Base-by-base conservation (phyloP, 2,329 filamentous ascomycete genomes). In the Lasiodiplodia theobromae region DNA sequence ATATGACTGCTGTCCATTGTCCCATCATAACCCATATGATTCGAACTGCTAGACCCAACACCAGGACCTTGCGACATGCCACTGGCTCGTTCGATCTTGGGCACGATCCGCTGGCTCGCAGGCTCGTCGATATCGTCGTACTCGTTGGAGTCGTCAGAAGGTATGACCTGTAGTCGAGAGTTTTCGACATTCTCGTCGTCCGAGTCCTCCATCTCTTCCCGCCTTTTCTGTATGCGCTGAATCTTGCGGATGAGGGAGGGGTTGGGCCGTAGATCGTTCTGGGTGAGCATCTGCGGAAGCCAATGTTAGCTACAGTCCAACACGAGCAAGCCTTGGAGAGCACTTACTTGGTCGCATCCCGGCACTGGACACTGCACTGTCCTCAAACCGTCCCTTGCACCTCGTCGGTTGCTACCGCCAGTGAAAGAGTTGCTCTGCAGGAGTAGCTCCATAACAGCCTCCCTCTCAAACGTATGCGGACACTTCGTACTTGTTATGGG, bases 381-480 rank as follows among this genome's bases (percentile, higher is more conserved):
- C 12, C 37, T 44, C 5, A 52, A 56, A 70, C 73, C 56, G 74
- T 69, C 67, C 72, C 79, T 65, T 63, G 53, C 56, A 5, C 71
- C 66, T 34, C 71, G 71, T n/a, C 65, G 34, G 12, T 44, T 68
- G 16, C 69, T 70, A 2, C 68, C 70, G 2, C 74, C 74, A 12
- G 72, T 64, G 2, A 67, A 73, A 0, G 37, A 52, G 14, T 56
- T 51, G 25, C 75, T 77, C 7, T 68, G 65, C 3, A 76, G 67
- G 47, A 84, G 84, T 76, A 83, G 89, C 53, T 88, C 85, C 28
- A 87, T 68, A 49, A 94, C 89, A 0, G 88, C 87, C 1, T 77
- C 74, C 77, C 87, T 90, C 75, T 94, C 90, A 75, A 92, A 94
- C 0, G 86, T 89, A 77, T 94, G 92, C 67, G 87, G 88, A 81